These are phyloP conservation scores for Fallopia convolvulus DNA, from an alignment of 148 eudicot genomes.

Conservation along the genomic window DNA sequence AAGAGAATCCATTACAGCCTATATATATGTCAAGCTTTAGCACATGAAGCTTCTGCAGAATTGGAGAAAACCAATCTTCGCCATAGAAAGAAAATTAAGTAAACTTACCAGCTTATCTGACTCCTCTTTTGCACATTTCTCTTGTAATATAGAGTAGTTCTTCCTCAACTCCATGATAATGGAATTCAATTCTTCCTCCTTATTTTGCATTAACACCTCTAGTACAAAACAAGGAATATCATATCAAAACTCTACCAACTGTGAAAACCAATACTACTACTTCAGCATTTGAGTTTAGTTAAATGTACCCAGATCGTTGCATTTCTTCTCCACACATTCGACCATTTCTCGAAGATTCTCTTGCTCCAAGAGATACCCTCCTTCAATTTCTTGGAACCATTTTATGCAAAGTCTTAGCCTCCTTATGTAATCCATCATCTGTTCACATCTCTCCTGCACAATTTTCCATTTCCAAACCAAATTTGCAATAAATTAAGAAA, in stretches of 20 bases:
- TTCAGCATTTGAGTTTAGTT: neutral
- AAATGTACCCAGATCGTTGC: constrained; percentile 60
- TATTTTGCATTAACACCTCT: constrained; percentile 74
- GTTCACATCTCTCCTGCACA: constrained; percentile 79
- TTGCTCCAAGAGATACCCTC: constrained; percentile 56
- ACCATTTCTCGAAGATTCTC: constrained; percentile 50
- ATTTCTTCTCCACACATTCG: constrained; percentile 57
- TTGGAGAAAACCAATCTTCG: neutral
- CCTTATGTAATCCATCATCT: constrained; percentile 73
- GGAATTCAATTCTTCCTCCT: constrained; percentile 86
- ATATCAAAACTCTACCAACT: constrained; percentile 7
- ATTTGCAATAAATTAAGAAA: neutral
- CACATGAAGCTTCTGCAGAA: neutral
- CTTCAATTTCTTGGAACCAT: constrained; percentile 91
- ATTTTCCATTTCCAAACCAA: constrained; percentile 1
- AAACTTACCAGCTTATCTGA: constrained; percentile 59
- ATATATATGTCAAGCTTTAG: constrained; percentile 17
- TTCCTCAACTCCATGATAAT: constrained; percentile 76
- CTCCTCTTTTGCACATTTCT: constrained; percentile 68
- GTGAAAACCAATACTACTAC: neutral
- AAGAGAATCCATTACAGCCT: constrained; percentile 67
- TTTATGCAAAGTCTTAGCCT: constrained; percentile 74
- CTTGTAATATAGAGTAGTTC: constrained; percentile 56
- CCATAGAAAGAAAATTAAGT: neutral
- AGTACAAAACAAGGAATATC: constrained; percentile 16